Percentiles rank a stretch among this genome's conserved stretches.
Conservation (phyloP, 164 flowering plant genomes). For the Tetracentron sinense region DNA sequence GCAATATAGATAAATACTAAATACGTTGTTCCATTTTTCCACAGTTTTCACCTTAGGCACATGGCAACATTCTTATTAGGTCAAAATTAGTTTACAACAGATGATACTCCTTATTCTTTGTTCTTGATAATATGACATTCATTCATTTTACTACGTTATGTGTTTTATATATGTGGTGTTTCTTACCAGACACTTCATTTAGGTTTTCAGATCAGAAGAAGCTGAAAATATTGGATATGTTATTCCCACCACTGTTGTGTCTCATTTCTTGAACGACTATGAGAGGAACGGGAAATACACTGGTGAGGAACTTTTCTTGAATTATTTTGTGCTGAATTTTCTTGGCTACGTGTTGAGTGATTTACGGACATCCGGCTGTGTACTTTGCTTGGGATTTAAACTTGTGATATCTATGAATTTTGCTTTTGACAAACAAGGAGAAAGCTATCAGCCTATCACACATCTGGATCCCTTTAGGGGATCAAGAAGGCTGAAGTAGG, state of each 20-base stretch:
- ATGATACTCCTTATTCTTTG: not conserved
- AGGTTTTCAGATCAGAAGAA: conserved; percentile 96
- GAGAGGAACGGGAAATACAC: conserved; percentile 89
- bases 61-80: not conserved
- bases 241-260: conserved; percentile 92
- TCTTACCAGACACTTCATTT: conserved; percentile 34
- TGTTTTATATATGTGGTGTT: conserved; percentile 1
- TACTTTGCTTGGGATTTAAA: too few species aligned
- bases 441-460: too few species aligned
- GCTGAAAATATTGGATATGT: conserved; percentile 98
- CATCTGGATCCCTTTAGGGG: too few species aligned
- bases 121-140: not conserved
- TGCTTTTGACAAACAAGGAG: too few species aligned
- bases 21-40: not conserved
- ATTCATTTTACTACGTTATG: not conserved
- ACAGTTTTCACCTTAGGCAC: not conserved
- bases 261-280: conserved; percentile 90
- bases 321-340: not conserved
- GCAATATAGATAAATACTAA: too few species aligned
- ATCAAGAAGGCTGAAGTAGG: too few species aligned
- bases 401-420: too few species aligned
- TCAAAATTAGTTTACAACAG: not conserved
- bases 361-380: not conserved
- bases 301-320: conserved; percentile 42
- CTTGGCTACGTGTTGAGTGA: not conserved